Evolutionary conservation across 1,139 yeast species (phyloP).

Genomic region (Saccharomyces hybrid): DNA sequence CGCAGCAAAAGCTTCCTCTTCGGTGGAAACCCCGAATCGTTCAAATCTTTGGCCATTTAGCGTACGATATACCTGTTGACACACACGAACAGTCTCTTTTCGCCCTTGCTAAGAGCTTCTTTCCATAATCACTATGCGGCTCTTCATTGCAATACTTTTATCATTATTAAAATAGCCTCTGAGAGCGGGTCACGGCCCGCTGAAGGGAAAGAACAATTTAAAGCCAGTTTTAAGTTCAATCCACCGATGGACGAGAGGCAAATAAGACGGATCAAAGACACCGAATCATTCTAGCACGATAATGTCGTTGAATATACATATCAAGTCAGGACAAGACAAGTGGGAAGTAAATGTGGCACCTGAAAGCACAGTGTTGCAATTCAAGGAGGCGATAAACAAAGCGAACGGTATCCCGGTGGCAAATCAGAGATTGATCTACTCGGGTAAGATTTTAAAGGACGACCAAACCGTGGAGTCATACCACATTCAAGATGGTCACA

Average conservation of each 20-base stretch:
- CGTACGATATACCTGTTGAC: neutral
- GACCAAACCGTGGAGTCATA: slow-evolving; percentile 63
- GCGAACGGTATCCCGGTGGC: slow-evolving; percentile 60
- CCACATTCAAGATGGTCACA: slow-evolving; percentile 78
- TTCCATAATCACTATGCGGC: neutral
- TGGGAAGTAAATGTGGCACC: slow-evolving; percentile 55
- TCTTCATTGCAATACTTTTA: neutral
- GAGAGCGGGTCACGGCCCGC: neutral
- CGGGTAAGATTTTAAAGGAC: slow-evolving; percentile 90
- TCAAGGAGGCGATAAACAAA: slow-evolving; percentile 57
- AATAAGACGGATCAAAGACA: neutral
- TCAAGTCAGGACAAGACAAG: slow-evolving; percentile 64
- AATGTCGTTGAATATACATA: slow-evolving; percentile 26
- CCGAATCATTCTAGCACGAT: neutral
- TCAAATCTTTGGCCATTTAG: neutral
- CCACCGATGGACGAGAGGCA: neutral
- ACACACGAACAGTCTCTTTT: neutral
- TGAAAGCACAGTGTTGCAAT: slow-evolving; percentile 51
- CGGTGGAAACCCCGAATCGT: neutral
- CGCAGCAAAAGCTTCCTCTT: neutral
- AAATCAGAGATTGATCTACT: slow-evolving; percentile 80
- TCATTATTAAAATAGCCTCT: neutral
- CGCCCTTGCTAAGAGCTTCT: neutral
- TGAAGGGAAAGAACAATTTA: neutral
- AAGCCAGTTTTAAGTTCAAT: neutral